Conservation (phyloP, 306 rosid species). For the Spatholobus suberectus region DNA sequence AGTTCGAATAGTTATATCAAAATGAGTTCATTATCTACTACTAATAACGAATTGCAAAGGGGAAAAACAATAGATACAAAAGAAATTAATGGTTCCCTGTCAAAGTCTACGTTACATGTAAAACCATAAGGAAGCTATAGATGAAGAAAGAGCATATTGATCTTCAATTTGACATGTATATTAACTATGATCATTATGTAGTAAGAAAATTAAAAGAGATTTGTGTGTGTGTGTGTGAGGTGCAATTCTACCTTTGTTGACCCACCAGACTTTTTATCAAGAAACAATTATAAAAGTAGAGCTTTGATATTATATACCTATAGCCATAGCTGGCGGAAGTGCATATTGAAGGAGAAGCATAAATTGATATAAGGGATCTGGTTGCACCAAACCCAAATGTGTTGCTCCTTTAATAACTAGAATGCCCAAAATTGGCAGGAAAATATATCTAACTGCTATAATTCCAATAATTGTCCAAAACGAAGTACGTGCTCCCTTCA, state of each 20-base stretch:
- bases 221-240: background rate
- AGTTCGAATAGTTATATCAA: background rate
- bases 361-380: conserved; percentile 77
- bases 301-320: conserved; percentile 49
- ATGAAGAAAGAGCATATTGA: background rate
- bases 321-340: conserved; percentile 84
- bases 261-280: background rate
- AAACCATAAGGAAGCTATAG: background rate
- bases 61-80: background rate
- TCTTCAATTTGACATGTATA: background rate
- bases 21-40: background rate
- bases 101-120: background rate
- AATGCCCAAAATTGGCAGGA: conserved; percentile 67
- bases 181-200: background rate
- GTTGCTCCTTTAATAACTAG: conserved; percentile 60
- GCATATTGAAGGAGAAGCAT: conserved; percentile 84
- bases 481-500: conserved; percentile 59
- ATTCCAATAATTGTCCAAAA: conserved; percentile 58
- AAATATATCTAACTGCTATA: conserved; percentile 58
- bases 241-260: background rate
- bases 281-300: background rate
- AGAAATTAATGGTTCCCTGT: background rate
- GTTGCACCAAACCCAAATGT: conserved; percentile 62
- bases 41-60: background rate
- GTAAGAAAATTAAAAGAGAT: background rate